Base-by-base conservation (phyloP, 108 stramenopile species). In the Nitzschia inconspicua region DNA sequence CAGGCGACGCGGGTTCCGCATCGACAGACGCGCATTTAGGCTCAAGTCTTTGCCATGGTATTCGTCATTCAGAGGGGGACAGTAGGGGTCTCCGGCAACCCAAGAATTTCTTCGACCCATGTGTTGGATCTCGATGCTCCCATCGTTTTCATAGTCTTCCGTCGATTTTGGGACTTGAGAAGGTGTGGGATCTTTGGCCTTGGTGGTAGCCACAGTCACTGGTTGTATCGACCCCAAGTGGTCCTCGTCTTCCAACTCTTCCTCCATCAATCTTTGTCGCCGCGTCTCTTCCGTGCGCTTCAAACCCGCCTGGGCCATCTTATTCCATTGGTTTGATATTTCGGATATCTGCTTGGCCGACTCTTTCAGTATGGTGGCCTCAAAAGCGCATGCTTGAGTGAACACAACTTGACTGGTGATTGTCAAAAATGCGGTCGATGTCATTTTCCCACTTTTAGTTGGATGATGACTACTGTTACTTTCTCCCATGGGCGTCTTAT, bases 261-360 rank as follows among this genome's bases (percentile, higher is more conserved):
- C 7, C 42, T 67, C 60, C 28, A 42, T 28, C 52, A 74, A 48
- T 36, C 83, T 68, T 27, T 66, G 41, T 30, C 10, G 41, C 43
- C 83, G 81, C 7, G 72, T 61, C 37, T 82, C 56, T 52, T 86
- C 79, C 3, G 87, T 79, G 8, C 68, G 68, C 24, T 72, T 46
- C 65, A 92, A 59, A 9, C 84, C 91, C 36, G 69, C 60, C 40
- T 57, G 72, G 2, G 91, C 91, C 76, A 79, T 83, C 10, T 61
- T 48, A 37, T 77, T 67, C 91, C 91, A 92, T 36, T 74, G 64
- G 2, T 52, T 72, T 2, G 70, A 71, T 23, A 92, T 49, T 28
- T 88, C 87, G 20, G 54, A 63, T 27, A 92, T 54, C 11, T 85
- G 82, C 14, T 79, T 63, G 3, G 69, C 47, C 4, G 86, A 73